Percentiles rank a stretch among this genome's conserved stretches.
phyloP scores from a whole-genome alignment of 768 basidiomycete species.

The Russula earlei region DNA sequence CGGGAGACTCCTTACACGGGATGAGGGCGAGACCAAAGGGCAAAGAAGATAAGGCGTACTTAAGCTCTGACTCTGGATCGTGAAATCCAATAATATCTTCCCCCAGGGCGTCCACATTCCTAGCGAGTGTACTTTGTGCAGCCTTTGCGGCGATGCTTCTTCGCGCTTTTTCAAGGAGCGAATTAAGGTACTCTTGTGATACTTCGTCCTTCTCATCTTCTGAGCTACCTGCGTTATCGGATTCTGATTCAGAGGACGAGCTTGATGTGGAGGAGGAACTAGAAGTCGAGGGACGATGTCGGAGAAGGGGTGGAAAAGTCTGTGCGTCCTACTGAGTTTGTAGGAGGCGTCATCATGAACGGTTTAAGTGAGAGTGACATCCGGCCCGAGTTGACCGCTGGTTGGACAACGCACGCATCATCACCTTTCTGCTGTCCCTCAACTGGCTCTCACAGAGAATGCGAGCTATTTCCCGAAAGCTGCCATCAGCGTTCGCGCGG shows the following conservation, averaged over 20 bases:
- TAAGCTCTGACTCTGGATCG: slow-evolving; percentile 25
- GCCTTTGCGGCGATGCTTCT: slow-evolving; percentile 30
- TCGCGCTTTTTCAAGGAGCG: slow-evolving; percentile 53
- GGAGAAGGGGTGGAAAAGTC: slow-evolving; percentile 13
- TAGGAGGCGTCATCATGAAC: slow-evolving; percentile 22
- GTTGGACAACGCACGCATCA: no score
- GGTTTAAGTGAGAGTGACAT: no score
- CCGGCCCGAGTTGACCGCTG: neutral
- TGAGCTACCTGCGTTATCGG: slow-evolving; percentile 18
- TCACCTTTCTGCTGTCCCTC: no score
- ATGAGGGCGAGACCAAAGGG: neutral
- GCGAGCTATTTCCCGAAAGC: slow-evolving; percentile 6
- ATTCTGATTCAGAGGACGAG: slow-evolving; percentile 27
- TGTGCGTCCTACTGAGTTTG: neutral
- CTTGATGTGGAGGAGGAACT: neutral
- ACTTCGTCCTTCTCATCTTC: slow-evolving; percentile 37
- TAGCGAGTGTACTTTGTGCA: slow-evolving; percentile 11
- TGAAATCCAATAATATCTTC: slow-evolving; percentile 49
- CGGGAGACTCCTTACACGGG: slow-evolving; percentile 44
- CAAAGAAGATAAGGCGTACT: slow-evolving; percentile 26
- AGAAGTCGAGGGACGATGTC: slow-evolving; percentile 11
- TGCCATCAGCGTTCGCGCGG: neutral
- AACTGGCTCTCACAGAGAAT: neutral
- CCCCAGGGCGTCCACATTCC: slow-evolving; percentile 23
- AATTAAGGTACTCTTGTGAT: slow-evolving; percentile 51